Conservation (phyloP, 441 rosid genomes). For the Pelargonium cotyledonis region DNA sequence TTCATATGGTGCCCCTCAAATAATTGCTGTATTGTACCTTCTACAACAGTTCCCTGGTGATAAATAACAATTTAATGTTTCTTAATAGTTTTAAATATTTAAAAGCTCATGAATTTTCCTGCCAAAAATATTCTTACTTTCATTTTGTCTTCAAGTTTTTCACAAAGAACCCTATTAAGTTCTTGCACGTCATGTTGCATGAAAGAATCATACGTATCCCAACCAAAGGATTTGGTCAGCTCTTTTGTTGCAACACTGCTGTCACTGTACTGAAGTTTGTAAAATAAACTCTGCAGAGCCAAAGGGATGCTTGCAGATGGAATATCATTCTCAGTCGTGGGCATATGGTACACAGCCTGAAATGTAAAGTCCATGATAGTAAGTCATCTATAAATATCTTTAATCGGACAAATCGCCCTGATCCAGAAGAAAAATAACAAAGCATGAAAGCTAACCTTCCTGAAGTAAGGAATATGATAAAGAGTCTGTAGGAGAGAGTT, state of each 20-base stretch:
- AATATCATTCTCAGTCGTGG: constrained; percentile 63
- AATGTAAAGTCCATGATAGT: constrained; percentile 19
- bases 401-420: constrained; percentile 29
- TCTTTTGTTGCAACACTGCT: constrained; percentile 74
- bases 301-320: constrained; percentile 71
- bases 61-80: constrained; percentile 4
- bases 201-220: constrained; percentile 75
- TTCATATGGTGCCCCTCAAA: constrained; percentile 79
- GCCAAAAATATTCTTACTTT: constrained; percentile 29
- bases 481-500: constrained; percentile 78
- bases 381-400: not conserved
- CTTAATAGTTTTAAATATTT: not conserved
- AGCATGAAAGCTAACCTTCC: constrained; percentile 40
- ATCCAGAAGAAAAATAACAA: constrained; percentile 12
- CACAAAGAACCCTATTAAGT: constrained; percentile 69
- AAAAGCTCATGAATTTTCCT: not conserved
- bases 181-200: constrained; percentile 86
- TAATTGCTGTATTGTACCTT: constrained; percentile 65
- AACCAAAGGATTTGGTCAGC: constrained; percentile 72
- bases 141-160: constrained; percentile 77
- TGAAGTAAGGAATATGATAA: constrained; percentile 68
- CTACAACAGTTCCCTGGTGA: constrained; percentile 67
- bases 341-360: constrained; percentile 83
- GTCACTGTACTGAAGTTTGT: constrained; percentile 69
- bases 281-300: constrained; percentile 71